A percentile compares a stretch with the other conserved stretches of the same genome.
These are phyloP conservation scores for Yamadazyma trypodendri DNA, from an alignment of 1,139 yeast genomes.

Conservation along the genomic window DNA sequence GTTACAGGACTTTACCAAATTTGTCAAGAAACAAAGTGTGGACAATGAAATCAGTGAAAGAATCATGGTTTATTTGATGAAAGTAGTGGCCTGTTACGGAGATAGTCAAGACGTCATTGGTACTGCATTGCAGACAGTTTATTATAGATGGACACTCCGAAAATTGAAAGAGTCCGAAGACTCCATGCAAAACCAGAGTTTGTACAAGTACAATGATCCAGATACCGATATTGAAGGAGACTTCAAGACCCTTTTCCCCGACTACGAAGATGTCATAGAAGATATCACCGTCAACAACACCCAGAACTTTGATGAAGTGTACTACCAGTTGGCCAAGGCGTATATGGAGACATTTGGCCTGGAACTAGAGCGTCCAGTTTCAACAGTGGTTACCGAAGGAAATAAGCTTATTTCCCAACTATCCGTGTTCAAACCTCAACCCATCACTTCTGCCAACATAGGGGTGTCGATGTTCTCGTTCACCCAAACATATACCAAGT, in stretches of 20 bases:
- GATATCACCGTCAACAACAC: slow-evolving; percentile 20
- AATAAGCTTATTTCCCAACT: slow-evolving; percentile 30
- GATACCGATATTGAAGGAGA: slow-evolving; percentile 71
- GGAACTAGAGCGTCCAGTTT: slow-evolving; percentile 17
- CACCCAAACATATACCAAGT: slow-evolving; percentile 24
- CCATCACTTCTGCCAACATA: slow-evolving; percentile 35
- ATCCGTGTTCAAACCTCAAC: slow-evolving; percentile 17
- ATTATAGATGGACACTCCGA: slow-evolving; percentile 80
- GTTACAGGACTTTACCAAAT: slow-evolving; percentile 33
- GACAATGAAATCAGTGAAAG: slow-evolving; percentile 51
- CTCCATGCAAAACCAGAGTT: slow-evolving; percentile 56
- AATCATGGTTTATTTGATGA: slow-evolving; percentile 31
- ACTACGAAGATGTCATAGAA: slow-evolving; percentile 67
- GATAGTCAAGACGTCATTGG: slow-evolving; percentile 9
- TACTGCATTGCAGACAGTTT: slow-evolving; percentile 54
- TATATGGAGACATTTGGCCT: slow-evolving; percentile 30
- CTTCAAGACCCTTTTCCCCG: slow-evolving; percentile 78
- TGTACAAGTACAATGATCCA: slow-evolving; percentile 63
- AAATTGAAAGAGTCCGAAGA: slow-evolving; percentile 64
- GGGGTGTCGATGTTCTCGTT: slow-evolving; percentile 44
- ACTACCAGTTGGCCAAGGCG: slow-evolving; percentile 27
- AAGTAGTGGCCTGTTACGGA: slow-evolving; percentile 28
- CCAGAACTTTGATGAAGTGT: slow-evolving; percentile 28
- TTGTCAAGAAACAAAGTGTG: slow-evolving; percentile 42
- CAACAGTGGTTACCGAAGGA: slow-evolving; percentile 41